Base-by-base conservation (phyloP, 257 asterid species). In the Anisodus acutangulus region DNA sequence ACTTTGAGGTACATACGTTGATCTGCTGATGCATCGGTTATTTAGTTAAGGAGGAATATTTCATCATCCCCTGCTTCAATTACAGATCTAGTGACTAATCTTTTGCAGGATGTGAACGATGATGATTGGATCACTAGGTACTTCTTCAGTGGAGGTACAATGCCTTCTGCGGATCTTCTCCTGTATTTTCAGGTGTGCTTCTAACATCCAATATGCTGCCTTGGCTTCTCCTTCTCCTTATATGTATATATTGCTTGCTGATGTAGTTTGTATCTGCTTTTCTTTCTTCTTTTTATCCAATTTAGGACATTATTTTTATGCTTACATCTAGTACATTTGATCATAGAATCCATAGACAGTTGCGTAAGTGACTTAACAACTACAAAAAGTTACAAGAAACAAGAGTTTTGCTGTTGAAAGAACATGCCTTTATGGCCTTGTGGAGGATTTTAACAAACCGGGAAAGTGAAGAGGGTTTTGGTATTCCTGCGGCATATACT, bases 111-210 rank as follows among this genome's bases (percentile, higher is more conserved):
- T 85, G 88, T 92, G 60, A 92, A 83, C 31, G 97, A 93, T 22
- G 99, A 96, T 26, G 98, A 96, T 84, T 94, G 98, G 99, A 96
- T 96, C 74, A 96, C 98, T 78, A 89, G 97, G 85, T 93, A 96
- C 88, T 96, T 94, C 93, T 96, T 96, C 80, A 87, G 93, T 5
- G 98, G 99, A 43, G 99, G 99, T 70, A 96, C 97, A 74, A 96
- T 96, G 97, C 98, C 98, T 70, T 89, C 98, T 0, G 98, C 98
- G 68, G 90, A 92, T 85, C 87, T 94, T 85, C 98, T 96, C 82
- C 97, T 96, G 16, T 96, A 96, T 90, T 96, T 93, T 89, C 99
- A 96, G 95, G 98, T 92, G 54, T 91, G 87, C 66, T 85, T 64
- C 11, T 26, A 69, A 37, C 2, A 12, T 85, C 68, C 78, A 4